Evolutionary conservation across 1,284 basidiomycete genomes (phyloP), one percentile per base, ranked within the genome.

Genomic region (Puccinia triticina): DNA sequence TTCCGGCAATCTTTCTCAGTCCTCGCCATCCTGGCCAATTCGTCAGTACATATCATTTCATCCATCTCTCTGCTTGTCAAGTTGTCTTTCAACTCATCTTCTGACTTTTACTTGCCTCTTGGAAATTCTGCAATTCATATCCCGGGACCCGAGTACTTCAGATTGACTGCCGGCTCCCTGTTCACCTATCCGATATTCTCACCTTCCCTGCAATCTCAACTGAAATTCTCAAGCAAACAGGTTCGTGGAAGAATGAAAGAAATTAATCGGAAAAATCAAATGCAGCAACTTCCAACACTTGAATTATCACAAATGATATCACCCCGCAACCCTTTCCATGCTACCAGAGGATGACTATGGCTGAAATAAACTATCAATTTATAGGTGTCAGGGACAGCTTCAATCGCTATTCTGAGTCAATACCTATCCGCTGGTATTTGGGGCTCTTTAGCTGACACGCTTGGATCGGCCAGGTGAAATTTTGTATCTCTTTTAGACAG

Each of bases 381-480:
- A 11, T 29, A 79, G 77, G 50, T 72, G 29, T 69, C 77, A n/a
- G 40, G 66, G 37, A 79, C 67, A 18, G 77, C 77, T 59, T 79
- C 77, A 40, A 71, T 79, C 26, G 40, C 77, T 10, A 69, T 71
- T 66, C 48, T 79, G 50, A 34, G 3, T 43, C 77, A 79, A 37
- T 79, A 79, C 32, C 29, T 79, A 53, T 79, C 48, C 37, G 77
- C 66, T 32, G 66, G 48, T 11, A 21, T 57, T 57, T 79, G 77
- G 77, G 77, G 77, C 69, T 34, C 50, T 29, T 59, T 79, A 59
- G 66, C 77, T 53, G 77, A 79, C 53, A 66, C 50, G 69, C 43
- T 57, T 26, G 77, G 77, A 23, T 55, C 77, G n/a, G 67, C 43
- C n/a, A 48, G 46, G 77, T 79, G n/a, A 57, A 43, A 57, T 50